Percentiles rank a stretch among this genome's conserved stretches.
phyloP scores from a whole-genome alignment of 2,329 filamentous ascomycete species.

The Epichloe amarillans region DNA sequence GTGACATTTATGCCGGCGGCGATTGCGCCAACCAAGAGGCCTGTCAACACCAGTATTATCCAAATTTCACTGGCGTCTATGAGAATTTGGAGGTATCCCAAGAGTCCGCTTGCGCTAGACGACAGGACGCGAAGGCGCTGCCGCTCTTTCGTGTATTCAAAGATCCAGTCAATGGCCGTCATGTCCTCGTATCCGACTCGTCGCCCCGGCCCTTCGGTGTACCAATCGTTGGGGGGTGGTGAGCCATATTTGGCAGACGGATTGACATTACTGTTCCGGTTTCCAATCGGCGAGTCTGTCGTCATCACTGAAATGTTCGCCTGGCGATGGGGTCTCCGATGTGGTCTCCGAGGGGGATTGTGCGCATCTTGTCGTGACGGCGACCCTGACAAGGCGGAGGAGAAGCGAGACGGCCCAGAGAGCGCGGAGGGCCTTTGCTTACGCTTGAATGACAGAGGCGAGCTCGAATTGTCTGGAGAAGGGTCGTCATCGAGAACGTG shows the following conservation, averaged over 20 bases:
- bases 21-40: slow-evolving; percentile 68
- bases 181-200: slow-evolving; percentile 92
- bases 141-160: slow-evolving; percentile 93
- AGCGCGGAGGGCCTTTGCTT: slow-evolving; percentile 41
- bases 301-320: slow-evolving; percentile 5
- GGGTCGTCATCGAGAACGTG: slow-evolving; percentile 42
- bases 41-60: slow-evolving; percentile 76
- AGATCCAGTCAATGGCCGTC: slow-evolving; percentile 98
- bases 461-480: slow-evolving; percentile 33
- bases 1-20: slow-evolving; percentile 83
- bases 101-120: slow-evolving; percentile 52
- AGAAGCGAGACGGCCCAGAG: slow-evolving; percentile 32
- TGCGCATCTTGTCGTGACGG: not conserved
- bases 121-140: slow-evolving; percentile 70
- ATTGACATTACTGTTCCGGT: slow-evolving; percentile 7
- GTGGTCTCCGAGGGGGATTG: not conserved
- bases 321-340: not conserved
- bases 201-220: slow-evolving; percentile 74
- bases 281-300: slow-evolving; percentile 7
- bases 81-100: slow-evolving; percentile 60
- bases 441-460: slow-evolving; percentile 58
- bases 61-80: slow-evolving; percentile 84
- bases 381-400: slow-evolving; percentile 32
- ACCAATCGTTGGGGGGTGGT: slow-evolving; percentile 57
- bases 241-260: slow-evolving; percentile 30